A percentile compares a stretch with the other conserved stretches of the same genome.
Evolutionary conservation across 169 alveolate species (phyloP).

Genomic region (Plasmodium falciparum): DNA sequence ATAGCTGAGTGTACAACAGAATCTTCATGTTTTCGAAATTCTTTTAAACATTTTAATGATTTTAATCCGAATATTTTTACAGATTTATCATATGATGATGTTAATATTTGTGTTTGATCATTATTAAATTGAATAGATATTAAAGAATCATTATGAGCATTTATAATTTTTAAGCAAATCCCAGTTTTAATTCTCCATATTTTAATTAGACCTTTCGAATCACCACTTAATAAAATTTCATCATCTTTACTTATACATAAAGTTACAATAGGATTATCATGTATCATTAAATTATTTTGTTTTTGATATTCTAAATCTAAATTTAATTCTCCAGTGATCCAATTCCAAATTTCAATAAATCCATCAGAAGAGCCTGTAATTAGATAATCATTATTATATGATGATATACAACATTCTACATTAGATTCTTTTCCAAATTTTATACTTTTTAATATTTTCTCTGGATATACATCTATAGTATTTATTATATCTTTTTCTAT

Average conservation of each 20-base stretch:
- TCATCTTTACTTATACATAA: constrained; percentile 90
- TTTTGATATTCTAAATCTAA: constrained; percentile 87
- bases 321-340: constrained; percentile 85
- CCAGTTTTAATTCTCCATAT: constrained; percentile 72
- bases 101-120: constrained; percentile 86
- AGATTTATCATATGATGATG: constrained; percentile 88
- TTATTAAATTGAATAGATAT: constrained; percentile 87
- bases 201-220: constrained; percentile 85
- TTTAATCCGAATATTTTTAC: constrained; percentile 86
- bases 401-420: constrained; percentile 89
- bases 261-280: constrained; percentile 86
- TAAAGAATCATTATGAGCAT: constrained; percentile 78
- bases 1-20: constrained; percentile 81
- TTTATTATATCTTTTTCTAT: constrained; percentile 75
- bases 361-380: constrained; percentile 92
- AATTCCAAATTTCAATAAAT: constrained; percentile 91
- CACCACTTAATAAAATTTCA: constrained; percentile 90
- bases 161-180: constrained; percentile 84
- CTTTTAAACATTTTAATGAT: constrained; percentile 83
- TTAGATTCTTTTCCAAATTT: constrained; percentile 87
- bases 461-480: constrained; percentile 78
- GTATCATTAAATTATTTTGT: constrained; percentile 88
- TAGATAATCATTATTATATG: constrained; percentile 88
- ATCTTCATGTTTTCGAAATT: constrained; percentile 80
- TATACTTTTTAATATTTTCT: constrained; percentile 79